Evolutionary conservation across 805 yeast species (phyloP).

Genomic region (Kuraishia floccosa): DNA sequence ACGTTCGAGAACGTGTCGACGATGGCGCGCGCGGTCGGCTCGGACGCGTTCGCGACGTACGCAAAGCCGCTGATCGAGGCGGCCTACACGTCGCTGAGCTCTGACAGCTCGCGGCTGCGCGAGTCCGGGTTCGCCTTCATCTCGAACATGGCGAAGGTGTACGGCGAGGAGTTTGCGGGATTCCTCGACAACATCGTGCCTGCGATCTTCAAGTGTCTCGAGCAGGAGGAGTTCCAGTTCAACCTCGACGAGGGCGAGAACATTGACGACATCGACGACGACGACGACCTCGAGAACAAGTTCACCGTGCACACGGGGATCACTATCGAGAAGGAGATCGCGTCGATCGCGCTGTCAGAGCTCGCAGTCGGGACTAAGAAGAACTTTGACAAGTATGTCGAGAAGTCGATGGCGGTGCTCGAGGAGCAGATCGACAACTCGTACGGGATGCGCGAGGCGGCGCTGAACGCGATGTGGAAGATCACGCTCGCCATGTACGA

Average conservation of each 20-base stretch:
- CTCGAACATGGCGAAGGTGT: constrained; percentile 89
- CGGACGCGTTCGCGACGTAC: constrained; percentile 73
- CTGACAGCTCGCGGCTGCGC: constrained; percentile 76
- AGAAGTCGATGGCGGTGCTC: constrained; percentile 51
- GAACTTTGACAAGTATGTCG: constrained; percentile 68
- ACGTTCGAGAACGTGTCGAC: constrained; percentile 92
- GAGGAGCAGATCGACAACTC: constrained; percentile 72
- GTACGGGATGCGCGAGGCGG: constrained; percentile 85
- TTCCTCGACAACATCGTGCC: constrained; percentile 79
- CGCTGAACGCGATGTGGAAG: constrained; percentile 75
- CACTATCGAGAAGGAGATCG: constrained; percentile 91
- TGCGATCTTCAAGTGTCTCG: constrained; percentile 69
- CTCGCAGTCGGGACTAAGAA: constrained; percentile 81
- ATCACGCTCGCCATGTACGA: constrained; percentile 61
- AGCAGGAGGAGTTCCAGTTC: constrained; percentile 76
- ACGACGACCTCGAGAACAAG: constrained; percentile 54
- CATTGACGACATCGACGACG: constrained; percentile 39
- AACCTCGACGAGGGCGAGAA: constrained; percentile 42
- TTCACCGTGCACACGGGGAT: constrained; percentile 89
- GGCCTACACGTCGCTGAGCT: constrained; percentile 66
- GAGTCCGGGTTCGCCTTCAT: constrained; percentile 93
- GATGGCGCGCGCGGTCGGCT: constrained; percentile 94
- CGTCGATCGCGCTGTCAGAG: constrained; percentile 83
- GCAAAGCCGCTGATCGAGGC: constrained; percentile 86
- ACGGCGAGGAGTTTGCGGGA: constrained; percentile 81